Evolutionary conservation across 371 early-diverging fungal genomes (phyloP).

Genomic region (Mortierella sp.): DNA sequence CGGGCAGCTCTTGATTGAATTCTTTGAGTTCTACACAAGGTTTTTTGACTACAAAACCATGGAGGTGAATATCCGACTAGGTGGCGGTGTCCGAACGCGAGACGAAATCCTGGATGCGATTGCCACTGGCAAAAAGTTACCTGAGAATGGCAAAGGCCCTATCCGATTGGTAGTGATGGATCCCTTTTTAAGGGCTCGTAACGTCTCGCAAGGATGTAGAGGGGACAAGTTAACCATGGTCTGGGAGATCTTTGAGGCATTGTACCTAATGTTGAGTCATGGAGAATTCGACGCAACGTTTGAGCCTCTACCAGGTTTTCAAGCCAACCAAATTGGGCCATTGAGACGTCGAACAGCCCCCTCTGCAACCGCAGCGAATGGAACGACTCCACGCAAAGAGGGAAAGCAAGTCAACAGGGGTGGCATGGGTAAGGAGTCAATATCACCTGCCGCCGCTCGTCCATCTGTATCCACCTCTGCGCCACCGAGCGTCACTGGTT

Average conservation of each 20-base stretch:
- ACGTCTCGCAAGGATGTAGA: constrained; percentile 30
- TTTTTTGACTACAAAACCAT: constrained; percentile 46
- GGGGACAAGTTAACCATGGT: constrained; percentile 22
- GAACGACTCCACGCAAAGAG: too few species aligned
- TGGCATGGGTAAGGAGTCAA: too few species aligned
- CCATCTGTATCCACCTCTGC: too few species aligned
- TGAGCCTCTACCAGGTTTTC: constrained; percentile 2
- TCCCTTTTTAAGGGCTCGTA: constrained; percentile 42
- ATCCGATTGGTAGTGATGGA: constrained; percentile 47
- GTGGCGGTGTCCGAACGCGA: constrained; percentile 28
- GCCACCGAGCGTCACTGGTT: too few species aligned
- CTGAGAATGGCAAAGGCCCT: constrained; percentile 21
- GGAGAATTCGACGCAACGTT: constrained; percentile 26
- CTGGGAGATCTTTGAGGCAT: constrained; percentile 35
- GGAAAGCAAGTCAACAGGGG: too few species aligned
- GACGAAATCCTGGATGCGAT: constrained; percentile 4
- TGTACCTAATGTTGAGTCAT: constrained; percentile 28
- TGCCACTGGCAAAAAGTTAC: constrained; percentile 1
- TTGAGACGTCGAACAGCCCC: too few species aligned
- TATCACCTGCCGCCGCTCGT: too few species aligned
- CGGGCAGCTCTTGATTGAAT: constrained; percentile 46
- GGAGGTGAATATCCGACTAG: constrained; percentile 50
- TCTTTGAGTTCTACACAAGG: constrained; percentile 46
- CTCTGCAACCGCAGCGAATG: too few species aligned
- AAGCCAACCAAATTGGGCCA: not conserved